Evolutionary conservation across 2,329 filamentous ascomycete genomes (phyloP), one percentile per base, ranked within the genome.

Genomic region (Coniochaeta sp.): DNA sequence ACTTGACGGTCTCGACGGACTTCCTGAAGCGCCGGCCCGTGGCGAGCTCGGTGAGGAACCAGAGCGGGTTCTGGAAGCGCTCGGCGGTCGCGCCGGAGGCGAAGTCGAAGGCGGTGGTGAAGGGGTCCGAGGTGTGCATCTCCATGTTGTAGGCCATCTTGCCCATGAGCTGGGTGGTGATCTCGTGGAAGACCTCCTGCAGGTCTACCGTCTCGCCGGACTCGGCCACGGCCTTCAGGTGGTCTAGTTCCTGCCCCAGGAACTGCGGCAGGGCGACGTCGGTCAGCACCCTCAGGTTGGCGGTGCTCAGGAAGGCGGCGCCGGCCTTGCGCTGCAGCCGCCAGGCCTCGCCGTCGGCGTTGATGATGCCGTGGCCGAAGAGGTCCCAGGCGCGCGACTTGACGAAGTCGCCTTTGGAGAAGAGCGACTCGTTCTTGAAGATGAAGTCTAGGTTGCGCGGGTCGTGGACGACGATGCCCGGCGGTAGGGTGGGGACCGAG

Each of bases 71-170:
- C 68, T 88, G 85, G 61, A 89, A 88, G 5, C 86, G 79, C 58
- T 83, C 77, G 2, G 83, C 82, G 0, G 83, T 86, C 9, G 72
- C 79, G 0, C 81, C 84, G 0, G 85, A 88, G 2, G 85, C 85
- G 63, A 81, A 78, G 63, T 88, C 85, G 66, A 89, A 88, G 0
- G 84, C 81, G 58, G 76, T 63, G 4, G 82, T 82, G 68, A 89
- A 88, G 1, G 80, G 79, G 62, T 87, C 82, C 34, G 81, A 77
- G 56, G 82, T 78, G 66, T 84, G 82, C 76, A 88, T 87, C 64
- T 88, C 84, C 83, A 87, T 87, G 67, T 85, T 81, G 65, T 88
- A 89, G 16, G 86, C 86, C 82, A 88, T 86, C 62, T 79, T 79
- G n/a, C 85, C 86, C 81, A 89, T 87, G 26, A 88, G 68, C 61